phyloP scores from a whole-genome alignment of 169 alveolate genomes.

The Theileria luwenshuni region DNA sequence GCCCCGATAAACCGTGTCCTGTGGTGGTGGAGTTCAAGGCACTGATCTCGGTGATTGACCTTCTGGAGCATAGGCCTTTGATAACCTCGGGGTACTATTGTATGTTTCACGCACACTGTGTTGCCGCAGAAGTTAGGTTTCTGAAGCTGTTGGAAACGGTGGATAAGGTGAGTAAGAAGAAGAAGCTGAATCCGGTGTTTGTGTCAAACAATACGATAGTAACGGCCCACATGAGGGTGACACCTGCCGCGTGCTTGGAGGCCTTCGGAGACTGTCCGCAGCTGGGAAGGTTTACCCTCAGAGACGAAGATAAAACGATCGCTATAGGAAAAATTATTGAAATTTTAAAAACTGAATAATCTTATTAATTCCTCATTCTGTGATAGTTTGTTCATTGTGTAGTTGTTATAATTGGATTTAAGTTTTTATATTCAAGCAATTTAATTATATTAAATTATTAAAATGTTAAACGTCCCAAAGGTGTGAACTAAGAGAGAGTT shows the following conservation, averaged over 20 bases:
- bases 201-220: constrained; percentile 80
- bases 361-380: neutral
- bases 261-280: constrained; percentile 86
- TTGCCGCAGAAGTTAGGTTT: constrained; percentile 84
- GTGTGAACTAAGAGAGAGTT: constrained; percentile 67
- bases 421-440: neutral
- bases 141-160: constrained; percentile 74
- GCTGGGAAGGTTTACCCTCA: constrained; percentile 93
- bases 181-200: constrained; percentile 82
- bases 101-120: constrained; percentile 87
- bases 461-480: constrained; percentile 71
- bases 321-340: constrained; percentile 86
- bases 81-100: constrained; percentile 94
- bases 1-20: constrained; percentile 88
- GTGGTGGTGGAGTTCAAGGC: constrained; percentile 90
- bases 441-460: neutral
- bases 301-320: constrained; percentile 94
- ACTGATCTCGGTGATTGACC: constrained; percentile 87
- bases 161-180: constrained; percentile 78
- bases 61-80: constrained; percentile 90
- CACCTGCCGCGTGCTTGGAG: constrained; percentile 89
- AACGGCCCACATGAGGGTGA: constrained; percentile 80
- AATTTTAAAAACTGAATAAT: constrained; percentile 65
- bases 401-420: too few species aligned
- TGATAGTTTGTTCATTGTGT: too few species aligned